Conservation (phyloP, 31 red algal genomes). For the Asparagopsis taxiformis region DNA sequence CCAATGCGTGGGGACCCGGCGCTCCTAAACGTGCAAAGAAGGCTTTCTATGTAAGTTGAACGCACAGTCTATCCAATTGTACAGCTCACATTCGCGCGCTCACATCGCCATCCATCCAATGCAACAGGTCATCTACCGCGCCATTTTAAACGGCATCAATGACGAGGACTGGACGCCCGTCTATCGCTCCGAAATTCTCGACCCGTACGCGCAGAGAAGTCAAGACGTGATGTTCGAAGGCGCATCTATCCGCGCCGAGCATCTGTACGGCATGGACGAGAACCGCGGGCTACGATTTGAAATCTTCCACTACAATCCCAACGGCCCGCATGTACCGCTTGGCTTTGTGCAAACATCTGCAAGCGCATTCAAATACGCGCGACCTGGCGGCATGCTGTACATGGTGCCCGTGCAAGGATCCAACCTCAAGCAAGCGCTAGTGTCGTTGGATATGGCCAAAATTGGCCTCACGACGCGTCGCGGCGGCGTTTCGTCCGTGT, state of each 20-base stretch:
- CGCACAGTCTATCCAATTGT: neutral
- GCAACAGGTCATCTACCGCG: conserved; percentile 53
- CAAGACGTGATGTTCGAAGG: conserved; percentile 63
- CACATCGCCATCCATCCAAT: neutral
- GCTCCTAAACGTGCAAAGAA: conserved; percentile 24
- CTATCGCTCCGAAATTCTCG: conserved; percentile 64
- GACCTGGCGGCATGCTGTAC: conserved; percentile 64
- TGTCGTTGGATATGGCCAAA: conserved; percentile 68
- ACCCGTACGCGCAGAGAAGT: conserved; percentile 10
- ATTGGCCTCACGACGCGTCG: conserved; percentile 54
- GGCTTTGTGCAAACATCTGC: conserved; percentile 79
- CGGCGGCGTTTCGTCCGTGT: conserved; percentile 50
- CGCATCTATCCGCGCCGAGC: conserved; percentile 61
- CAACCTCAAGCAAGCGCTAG: conserved; percentile 45
- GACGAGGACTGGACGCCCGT: conserved; percentile 78
- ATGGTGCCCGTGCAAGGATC: conserved; percentile 73
- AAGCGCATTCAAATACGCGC: conserved; percentile 61
- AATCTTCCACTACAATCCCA: conserved; percentile 63
- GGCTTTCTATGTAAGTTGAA: conserved; percentile 33
- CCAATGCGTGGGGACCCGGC: conserved; percentile 40
- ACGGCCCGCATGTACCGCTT: conserved; percentile 53
- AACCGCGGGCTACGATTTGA: conserved; percentile 66
- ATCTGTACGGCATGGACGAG: conserved; percentile 70
- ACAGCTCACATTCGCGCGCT: too few relatives aligned
- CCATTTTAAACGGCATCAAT: conserved; percentile 63